Conservation (phyloP, 257 asterid genomes). For the Solanum piurae region DNA sequence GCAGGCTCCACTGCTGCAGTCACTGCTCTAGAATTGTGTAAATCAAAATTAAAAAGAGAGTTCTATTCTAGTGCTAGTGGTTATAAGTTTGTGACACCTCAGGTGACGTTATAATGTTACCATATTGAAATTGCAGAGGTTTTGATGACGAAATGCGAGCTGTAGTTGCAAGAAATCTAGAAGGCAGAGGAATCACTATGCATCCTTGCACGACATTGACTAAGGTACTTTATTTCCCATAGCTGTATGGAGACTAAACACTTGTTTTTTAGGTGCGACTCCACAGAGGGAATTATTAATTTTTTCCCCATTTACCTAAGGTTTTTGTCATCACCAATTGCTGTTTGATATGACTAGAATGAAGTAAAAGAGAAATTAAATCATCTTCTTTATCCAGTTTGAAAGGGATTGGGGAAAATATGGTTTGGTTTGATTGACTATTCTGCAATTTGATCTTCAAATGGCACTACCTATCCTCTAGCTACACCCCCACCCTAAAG, state of each 20-base stretch:
- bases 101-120: neutral
- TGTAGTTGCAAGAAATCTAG: constrained; percentile 79
- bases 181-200: constrained; percentile 89
- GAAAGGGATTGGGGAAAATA: neutral
- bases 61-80: neutral
- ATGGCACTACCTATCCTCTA: neutral
- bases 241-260: neutral
- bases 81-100: neutral
- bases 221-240: constrained; percentile 42
- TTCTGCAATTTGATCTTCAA: neutral
- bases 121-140: constrained; percentile 45
- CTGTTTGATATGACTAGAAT: neutral
- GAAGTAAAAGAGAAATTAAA: neutral
- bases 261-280: neutral
- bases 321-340: neutral
- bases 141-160: constrained; percentile 96
- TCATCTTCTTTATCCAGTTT: neutral
- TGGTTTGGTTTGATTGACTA: neutral
- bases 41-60: neutral
- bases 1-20: neutral
- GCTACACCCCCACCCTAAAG: no score
- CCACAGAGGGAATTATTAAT: neutral
- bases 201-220: constrained; percentile 69
- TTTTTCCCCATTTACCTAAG: neutral
- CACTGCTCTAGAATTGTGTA: neutral